Conservation (phyloP, 2,329 filamentous ascomycete genomes). For the Pseudohalonectria lignicola region DNA sequence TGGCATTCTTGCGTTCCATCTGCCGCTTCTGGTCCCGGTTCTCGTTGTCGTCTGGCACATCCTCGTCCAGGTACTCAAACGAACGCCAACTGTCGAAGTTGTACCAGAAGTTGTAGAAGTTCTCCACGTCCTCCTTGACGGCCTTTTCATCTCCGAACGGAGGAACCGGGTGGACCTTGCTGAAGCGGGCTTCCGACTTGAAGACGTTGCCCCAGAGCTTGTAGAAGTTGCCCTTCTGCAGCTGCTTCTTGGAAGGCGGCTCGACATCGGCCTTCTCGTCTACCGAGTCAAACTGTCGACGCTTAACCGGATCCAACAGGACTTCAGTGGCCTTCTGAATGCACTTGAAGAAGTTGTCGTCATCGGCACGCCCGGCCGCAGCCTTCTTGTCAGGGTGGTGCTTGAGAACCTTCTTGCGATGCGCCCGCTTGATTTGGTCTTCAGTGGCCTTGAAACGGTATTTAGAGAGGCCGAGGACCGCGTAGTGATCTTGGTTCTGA, state of each 20-base stretch:
- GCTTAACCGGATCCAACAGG: slow-evolving; percentile 81
- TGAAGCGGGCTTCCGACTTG: slow-evolving; percentile 87
- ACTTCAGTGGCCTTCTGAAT: slow-evolving; percentile 97
- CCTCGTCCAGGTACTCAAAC: slow-evolving; percentile 98
- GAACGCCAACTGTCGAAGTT: slow-evolving; percentile 97
- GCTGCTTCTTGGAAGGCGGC: slow-evolving; percentile 84
- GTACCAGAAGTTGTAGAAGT: slow-evolving; percentile 99
- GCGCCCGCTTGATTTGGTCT: slow-evolving; percentile 97
- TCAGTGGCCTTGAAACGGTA: slow-evolving; percentile 89
- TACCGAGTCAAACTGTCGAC: slow-evolving; percentile 92
- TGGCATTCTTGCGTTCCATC: slow-evolving; percentile 96
- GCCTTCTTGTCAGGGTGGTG: slow-evolving; percentile 99
- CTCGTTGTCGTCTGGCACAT: slow-evolving; percentile 97
- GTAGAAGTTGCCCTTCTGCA: slow-evolving; percentile 81
- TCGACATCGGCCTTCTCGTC: slow-evolving; percentile 90
- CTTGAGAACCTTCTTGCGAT: slow-evolving; percentile 98
- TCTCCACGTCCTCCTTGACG: slow-evolving; percentile 79
- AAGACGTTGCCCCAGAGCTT: slow-evolving; percentile 90
- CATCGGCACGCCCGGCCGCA: slow-evolving; percentile 73
- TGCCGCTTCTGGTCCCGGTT: slow-evolving; percentile 98
- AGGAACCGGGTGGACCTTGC: slow-evolving; percentile 80
- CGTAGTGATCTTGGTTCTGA: slow-evolving; percentile 92
- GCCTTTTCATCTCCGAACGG: slow-evolving; percentile 75
- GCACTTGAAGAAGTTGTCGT: slow-evolving; percentile 99
- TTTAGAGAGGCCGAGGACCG: slow-evolving; percentile 84